phyloP scores from a whole-genome alignment of 2,329 filamentous ascomycete species.

The Biscogniauxia sp. region DNA sequence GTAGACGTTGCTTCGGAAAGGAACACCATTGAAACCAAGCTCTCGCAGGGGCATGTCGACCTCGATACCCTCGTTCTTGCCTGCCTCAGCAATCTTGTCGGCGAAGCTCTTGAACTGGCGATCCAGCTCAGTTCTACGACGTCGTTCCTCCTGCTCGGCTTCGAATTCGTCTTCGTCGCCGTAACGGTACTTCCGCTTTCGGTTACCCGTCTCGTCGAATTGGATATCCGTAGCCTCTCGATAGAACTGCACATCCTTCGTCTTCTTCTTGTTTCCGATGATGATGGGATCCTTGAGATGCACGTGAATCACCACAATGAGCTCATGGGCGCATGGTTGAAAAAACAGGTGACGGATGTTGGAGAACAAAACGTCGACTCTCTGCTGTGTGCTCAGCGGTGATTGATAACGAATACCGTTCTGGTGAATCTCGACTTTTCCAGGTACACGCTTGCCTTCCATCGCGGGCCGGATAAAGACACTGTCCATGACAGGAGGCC shows the following conservation, averaged over 20 bases:
- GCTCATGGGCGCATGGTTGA: conserved; percentile 91
- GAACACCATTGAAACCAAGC: conserved; percentile 94
- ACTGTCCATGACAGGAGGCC: conserved; percentile 85
- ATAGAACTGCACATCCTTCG: conserved; percentile 97
- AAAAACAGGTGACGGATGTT: conserved; percentile 99
- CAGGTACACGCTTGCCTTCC: conserved; percentile 94
- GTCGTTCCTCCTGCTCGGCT: conserved; percentile 93
- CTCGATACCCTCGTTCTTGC: conserved; percentile 83
- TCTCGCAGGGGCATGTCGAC: conserved; percentile 97
- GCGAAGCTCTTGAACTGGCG: conserved; percentile 94
- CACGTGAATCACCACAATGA: conserved; percentile 97
- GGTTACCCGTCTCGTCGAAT: conserved; percentile 97
- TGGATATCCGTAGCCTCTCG: conserved; percentile 97
- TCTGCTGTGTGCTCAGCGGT: conserved; percentile 73
- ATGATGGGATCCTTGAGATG: conserved; percentile 98
- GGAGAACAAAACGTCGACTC: conserved; percentile 92
- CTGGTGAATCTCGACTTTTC: conserved; percentile 95
- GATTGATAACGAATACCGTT: conserved; percentile 97
- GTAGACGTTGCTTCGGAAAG: conserved; percentile 90
- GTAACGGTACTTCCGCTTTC: conserved; percentile 95
- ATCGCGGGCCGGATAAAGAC: conserved; percentile 94
- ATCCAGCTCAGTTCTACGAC: conserved; percentile 87
- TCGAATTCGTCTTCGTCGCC: conserved; percentile 99
- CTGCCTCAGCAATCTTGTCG: conserved; percentile 95
- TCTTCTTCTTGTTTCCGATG: conserved; percentile 96